phyloP scores from a whole-genome alignment of 164 flowering plant genomes.

The Chimonanthus praecox region DNA sequence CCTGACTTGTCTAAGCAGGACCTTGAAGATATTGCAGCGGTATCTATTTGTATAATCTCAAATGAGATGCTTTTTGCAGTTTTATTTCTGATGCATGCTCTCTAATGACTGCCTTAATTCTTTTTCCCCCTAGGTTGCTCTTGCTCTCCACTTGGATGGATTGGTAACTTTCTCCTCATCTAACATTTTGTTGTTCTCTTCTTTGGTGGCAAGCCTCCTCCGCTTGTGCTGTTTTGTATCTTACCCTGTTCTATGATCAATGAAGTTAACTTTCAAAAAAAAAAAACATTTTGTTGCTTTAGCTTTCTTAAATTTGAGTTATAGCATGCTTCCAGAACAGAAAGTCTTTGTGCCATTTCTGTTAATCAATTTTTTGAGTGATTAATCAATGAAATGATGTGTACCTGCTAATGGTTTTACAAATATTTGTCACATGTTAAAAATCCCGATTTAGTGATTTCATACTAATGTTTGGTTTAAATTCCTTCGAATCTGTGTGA shows the following conservation, averaged over 20 bases:
- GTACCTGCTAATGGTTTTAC: background rate
- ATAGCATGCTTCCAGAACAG: background rate
- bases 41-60: constrained; percentile 18
- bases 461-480: background rate
- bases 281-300: background rate
- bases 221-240: too few species aligned
- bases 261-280: too few species aligned
- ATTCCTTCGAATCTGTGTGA: background rate
- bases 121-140: constrained; percentile 69
- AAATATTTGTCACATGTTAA: background rate
- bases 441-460: background rate
- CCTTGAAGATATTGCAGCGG: constrained; percentile 99
- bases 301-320: background rate
- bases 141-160: constrained; percentile 93
- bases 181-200: background rate
- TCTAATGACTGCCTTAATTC: constrained; percentile 12
- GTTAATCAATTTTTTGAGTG: too few species aligned
- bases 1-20: constrained; percentile 92
- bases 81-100: background rate
- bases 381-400: background rate
- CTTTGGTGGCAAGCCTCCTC: too few species aligned
- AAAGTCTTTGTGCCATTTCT: background rate
- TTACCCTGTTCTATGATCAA: too few species aligned
- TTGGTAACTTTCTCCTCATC: constrained; percentile 44
- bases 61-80: background rate